phyloP scores from a whole-genome alignment of 495 filamentous ascomycete genomes.

The Lasiosphaeria ovina region DNA sequence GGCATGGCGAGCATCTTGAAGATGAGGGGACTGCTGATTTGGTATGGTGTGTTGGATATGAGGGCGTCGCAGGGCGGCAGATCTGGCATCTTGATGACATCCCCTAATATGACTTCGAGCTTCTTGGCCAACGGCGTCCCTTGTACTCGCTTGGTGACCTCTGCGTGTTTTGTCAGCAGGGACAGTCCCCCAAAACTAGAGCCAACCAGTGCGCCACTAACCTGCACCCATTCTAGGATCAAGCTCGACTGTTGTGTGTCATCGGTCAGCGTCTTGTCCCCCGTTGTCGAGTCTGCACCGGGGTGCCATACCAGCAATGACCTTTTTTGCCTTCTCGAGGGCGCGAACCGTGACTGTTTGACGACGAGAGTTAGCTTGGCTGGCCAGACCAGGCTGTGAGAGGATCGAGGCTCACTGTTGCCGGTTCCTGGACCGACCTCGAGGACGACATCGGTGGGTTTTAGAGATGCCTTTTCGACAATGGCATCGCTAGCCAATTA shows the following conservation, averaged over 20 bases:
- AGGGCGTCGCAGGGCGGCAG: conserved; percentile 87
- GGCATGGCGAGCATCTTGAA: conserved; percentile 82
- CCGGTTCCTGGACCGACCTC: conserved; percentile 42
- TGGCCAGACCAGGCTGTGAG: neutral
- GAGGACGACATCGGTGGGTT: conserved; percentile 74
- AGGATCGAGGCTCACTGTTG: conserved; percentile 21
- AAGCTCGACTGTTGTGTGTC: conserved; percentile 62
- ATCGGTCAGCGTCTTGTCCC: conserved; percentile 1
- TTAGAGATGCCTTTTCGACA: conserved; percentile 78
- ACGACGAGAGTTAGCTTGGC: conserved; percentile 18
- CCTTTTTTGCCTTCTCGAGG: conserved; percentile 78
- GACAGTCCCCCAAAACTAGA: neutral
- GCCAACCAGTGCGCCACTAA: neutral
- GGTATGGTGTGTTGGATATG: conserved; percentile 91
- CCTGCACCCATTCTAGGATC: conserved; percentile 91
- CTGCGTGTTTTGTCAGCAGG: conserved; percentile 27
- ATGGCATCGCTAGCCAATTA: conserved; percentile 61
- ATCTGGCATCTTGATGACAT: conserved; percentile 82
- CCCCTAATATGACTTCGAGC: conserved; percentile 81
- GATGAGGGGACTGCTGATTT: conserved; percentile 87
- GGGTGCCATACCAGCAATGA: conserved; percentile 57
- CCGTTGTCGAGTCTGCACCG: conserved; percentile 4
- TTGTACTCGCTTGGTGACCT: conserved; percentile 91
- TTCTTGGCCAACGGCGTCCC: conserved; percentile 76
- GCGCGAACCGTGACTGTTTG: conserved; percentile 82